Evolutionary conservation across 768 basidiomycete genomes (phyloP).

Genomic region (Mycena amicta): DNA sequence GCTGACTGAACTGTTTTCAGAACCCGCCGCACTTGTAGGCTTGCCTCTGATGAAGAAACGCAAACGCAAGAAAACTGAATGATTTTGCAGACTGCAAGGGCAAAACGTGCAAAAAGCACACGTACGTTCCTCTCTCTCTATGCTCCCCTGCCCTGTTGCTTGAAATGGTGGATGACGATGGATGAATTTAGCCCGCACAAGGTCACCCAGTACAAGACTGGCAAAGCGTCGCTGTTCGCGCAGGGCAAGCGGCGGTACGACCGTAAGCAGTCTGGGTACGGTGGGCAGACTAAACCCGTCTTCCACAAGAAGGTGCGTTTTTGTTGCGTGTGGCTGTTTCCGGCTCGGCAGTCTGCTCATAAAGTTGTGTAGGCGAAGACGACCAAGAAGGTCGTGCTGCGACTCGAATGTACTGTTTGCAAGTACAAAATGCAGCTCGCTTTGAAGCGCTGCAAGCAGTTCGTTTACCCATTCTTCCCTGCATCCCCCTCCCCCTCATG

Average conservation of each 20-base stretch:
- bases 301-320: conserved; percentile 99
- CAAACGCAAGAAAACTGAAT: too few species aligned
- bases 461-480: conserved; percentile 35
- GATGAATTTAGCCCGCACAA: conserved; percentile 80
- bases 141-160: neutral
- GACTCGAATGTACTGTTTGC: conserved; percentile 97
- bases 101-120: conserved; percentile 96
- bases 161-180: conserved; percentile 16
- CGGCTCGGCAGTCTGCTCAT: neutral
- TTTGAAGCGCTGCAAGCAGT: conserved; percentile 99
- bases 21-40: conserved; percentile 96
- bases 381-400: conserved; percentile 98
- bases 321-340: neutral
- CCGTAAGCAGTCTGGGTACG: conserved; percentile 97
- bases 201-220: conserved; percentile 99
- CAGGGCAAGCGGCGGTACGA: conserved; percentile 99
- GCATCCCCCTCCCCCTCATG: neutral
- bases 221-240: conserved; percentile 95
- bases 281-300: conserved; percentile 99
- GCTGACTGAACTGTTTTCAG: conserved; percentile 35
- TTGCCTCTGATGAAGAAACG: conserved; percentile 1
- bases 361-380: conserved; percentile 79
- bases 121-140: conserved; percentile 60
- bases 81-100: conserved; percentile 86
- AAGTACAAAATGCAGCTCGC: conserved; percentile 97